phyloP scores from a whole-genome alignment of 371 early-diverging fungal genomes.

The Mycotypha africana region DNA sequence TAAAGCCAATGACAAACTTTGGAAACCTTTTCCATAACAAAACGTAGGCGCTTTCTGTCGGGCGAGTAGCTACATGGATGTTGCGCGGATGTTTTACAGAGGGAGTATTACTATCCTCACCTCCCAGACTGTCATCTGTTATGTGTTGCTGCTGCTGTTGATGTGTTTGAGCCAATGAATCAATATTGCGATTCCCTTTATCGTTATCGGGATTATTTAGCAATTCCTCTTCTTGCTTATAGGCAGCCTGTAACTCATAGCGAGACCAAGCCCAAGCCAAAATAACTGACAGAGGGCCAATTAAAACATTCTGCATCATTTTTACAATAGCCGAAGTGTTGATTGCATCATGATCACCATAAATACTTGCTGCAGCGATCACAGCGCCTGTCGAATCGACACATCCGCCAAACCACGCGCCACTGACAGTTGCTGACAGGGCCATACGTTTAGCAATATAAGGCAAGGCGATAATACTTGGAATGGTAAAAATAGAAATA shows the following conservation, averaged over 20 bases:
- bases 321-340: constrained; percentile 58
- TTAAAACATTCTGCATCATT: constrained; percentile 61
- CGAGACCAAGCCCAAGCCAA: constrained; percentile 55
- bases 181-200: neutral
- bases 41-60: constrained; percentile 22
- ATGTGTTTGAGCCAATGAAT: too few species aligned
- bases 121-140: neutral
- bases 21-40: constrained; percentile 58
- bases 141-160: too few species aligned
- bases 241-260: constrained; percentile 38
- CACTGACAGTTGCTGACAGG: constrained; percentile 42
- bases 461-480: constrained; percentile 59
- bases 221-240: constrained; percentile 21
- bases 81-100: constrained; percentile 16
- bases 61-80: constrained; percentile 5
- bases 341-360: constrained; percentile 49
- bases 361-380: constrained; percentile 61
- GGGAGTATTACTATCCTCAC: constrained; percentile 4
- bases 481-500: constrained; percentile 60
- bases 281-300: constrained; percentile 55
- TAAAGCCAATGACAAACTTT: constrained; percentile 59
- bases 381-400: constrained; percentile 65
- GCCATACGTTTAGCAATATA: constrained; percentile 47
- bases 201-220: neutral
- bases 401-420: constrained; percentile 66